These are phyloP conservation scores for Heliosperma pusillum DNA, from an alignment of 148 eudicot genomes.

Conservation along the genomic window DNA sequence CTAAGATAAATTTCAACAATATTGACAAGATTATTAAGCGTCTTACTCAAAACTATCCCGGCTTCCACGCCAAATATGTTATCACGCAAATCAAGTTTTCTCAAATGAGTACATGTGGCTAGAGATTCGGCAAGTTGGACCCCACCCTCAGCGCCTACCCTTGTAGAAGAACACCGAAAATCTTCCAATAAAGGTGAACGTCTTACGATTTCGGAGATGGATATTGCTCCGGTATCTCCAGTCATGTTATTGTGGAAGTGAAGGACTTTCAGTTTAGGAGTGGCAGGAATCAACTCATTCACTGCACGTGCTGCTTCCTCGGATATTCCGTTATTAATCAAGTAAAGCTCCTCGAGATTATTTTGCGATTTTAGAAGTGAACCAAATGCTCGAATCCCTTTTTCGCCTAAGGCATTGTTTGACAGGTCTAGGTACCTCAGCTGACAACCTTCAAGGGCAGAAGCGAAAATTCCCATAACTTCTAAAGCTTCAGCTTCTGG, in stretches of 20 bases:
- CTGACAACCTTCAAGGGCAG: slow-evolving; percentile 50
- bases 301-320: slow-evolving; percentile 67
- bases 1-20: slow-evolving; percentile 54
- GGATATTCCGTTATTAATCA: slow-evolving; percentile 66
- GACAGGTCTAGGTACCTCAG: slow-evolving; percentile 54
- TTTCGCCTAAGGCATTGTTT: slow-evolving; percentile 78
- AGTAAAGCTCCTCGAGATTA: slow-evolving; percentile 65
- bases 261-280: slow-evolving; percentile 48
- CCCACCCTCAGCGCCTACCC: slow-evolving; percentile 64
- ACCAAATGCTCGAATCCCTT: slow-evolving; percentile 66
- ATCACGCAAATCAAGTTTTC: slow-evolving; percentile 60
- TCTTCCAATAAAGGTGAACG: slow-evolving; percentile 51
- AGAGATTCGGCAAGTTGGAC: slow-evolving; percentile 53
- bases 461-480: slow-evolving; percentile 59
- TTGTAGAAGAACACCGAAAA: slow-evolving; percentile 61
- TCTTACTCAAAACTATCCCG: slow-evolving; percentile 49
- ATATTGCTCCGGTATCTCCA: slow-evolving; percentile 62
- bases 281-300: slow-evolving; percentile 51
- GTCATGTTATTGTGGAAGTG: slow-evolving; percentile 74
- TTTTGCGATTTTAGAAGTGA: slow-evolving; percentile 50
- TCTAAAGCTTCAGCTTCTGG: slow-evolving; percentile 70
- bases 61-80: slow-evolving; percentile 72
- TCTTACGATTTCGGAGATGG: slow-evolving; percentile 48
- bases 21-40: slow-evolving; percentile 29
- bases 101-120: slow-evolving; percentile 30